Percentiles rank a stretch among this genome's conserved stretches.
These are phyloP conservation scores for Carex myosuroides DNA, from an alignment of 176 grass and related monocot species.

Conservation along the genomic window DNA sequence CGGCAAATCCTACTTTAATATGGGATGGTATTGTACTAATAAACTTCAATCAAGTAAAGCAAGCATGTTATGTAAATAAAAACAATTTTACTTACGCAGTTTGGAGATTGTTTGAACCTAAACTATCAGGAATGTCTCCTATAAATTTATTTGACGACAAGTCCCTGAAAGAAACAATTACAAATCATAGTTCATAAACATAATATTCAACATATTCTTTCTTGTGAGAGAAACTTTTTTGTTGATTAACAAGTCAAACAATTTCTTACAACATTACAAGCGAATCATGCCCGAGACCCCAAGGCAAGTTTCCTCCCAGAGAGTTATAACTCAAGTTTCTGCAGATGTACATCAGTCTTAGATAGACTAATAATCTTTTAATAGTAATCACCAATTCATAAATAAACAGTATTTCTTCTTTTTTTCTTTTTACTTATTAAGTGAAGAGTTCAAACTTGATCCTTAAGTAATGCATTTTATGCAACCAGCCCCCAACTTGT, in stretches of 20 bases:
- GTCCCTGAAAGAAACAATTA: constrained; percentile 50
- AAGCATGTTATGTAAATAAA: constrained; percentile 1
- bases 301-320: constrained; percentile 69
- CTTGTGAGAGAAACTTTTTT: background rate
- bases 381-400: background rate
- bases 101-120: constrained; percentile 81
- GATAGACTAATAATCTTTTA: background rate
- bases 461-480: background rate
- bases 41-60: background rate
- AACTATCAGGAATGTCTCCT: constrained; percentile 71
- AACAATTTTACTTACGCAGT: constrained; percentile 47
- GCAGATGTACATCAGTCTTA: background rate
- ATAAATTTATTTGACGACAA: constrained; percentile 83
- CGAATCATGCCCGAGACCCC: constrained; percentile 71
- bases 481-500: background rate
- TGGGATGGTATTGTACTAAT: background rate
- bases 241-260: background rate
- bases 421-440: background rate
- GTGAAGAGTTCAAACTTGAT: background rate
- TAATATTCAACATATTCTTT: constrained; percentile 6
- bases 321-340: constrained; percentile 99
- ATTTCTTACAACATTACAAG: constrained; percentile 62
- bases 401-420: background rate
- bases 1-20: background rate
- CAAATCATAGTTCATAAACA: constrained; percentile 16